Evolutionary conservation across 208 protist species (phyloP), one percentile per base, ranked within the genome.

Genomic region (Porcisia hertigi): DNA sequence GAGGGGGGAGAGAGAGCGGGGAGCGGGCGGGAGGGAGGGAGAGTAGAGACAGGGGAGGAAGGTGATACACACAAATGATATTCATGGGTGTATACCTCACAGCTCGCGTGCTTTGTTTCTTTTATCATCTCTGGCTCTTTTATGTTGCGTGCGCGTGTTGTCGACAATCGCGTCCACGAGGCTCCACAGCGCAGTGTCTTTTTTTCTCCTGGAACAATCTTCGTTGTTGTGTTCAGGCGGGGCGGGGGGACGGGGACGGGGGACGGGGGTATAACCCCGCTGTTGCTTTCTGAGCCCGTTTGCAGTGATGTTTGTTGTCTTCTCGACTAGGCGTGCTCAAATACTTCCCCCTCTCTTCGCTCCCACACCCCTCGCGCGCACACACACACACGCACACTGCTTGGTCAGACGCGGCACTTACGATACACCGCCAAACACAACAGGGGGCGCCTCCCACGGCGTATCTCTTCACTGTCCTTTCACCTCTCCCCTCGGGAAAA

Each of bases 401-500:
- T 18, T 25, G 57, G 9, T 36, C 41, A 49, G 20, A 52, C 39
- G 9, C 39, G 9, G 23, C 20, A 12, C 11, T 16, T 5, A 5
- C 23, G 3, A 49, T 25, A 20, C 36, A n/a, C 23, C 30, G 39
- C 20, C 23, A 52, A 18, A 16, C 41, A 34, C 23, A 20, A 6
- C 41, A 36, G 41, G 14, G 63, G 8, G 30, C 63, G 8, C 7
- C 36, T 34, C 20, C 39, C 41, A 8, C 3, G 2, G 63, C n/a
- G 76, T 73, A 75, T 62, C 74, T 71, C 12, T 75, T 75, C n/a
- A 18, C 34, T 75, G 49, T 20, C 45, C 58, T 52, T 45, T 23
- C 14, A 25, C 65, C 18, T 57, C 54, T 54, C 20, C 5, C 36
- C 49, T n/a, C 18, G 9, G 64, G 60, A 18, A 65, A 63, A 52